Conservation (phyloP, 305 asterid genomes). For the Euphrasia arctica region DNA sequence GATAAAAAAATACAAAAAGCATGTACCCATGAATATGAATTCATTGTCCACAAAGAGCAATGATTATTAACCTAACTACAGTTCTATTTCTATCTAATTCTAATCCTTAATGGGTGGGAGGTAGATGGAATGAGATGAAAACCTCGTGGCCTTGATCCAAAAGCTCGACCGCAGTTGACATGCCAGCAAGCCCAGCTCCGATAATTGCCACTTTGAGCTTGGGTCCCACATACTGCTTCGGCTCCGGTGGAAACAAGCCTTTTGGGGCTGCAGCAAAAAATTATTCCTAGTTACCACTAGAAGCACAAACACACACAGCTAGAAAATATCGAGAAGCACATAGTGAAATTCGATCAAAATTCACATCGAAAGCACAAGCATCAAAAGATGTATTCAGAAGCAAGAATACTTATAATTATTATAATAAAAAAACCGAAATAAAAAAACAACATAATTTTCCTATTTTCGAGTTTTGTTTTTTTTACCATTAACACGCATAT, state of each 20-base stretch:
- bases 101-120: background rate
- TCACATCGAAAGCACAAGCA: constrained; percentile 4
- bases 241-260: constrained; percentile 97
- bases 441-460: background rate
- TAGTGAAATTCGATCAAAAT: background rate
- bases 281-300: constrained; percentile 17
- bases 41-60: background rate
- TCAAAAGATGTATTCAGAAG: background rate
- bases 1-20: constrained; percentile 8
- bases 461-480: background rate
- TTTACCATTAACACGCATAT: constrained; percentile 81
- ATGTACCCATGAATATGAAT: background rate
- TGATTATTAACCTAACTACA: background rate
- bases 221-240: constrained; percentile 90
- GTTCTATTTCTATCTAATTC: background rate
- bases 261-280: constrained; percentile 78
- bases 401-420: background rate
- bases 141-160: constrained; percentile 99
- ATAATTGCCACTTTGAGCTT: constrained; percentile 95
- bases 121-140: background rate
- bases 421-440: background rate
- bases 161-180: constrained; percentile 99
- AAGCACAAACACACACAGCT: constrained; percentile 1
- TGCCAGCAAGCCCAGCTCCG: constrained; percentile 99
- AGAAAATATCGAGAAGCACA: constrained; percentile 18